Base-by-base conservation (phyloP, 225 moss, liverwort and hornwort species). In the Asterella californica region DNA sequence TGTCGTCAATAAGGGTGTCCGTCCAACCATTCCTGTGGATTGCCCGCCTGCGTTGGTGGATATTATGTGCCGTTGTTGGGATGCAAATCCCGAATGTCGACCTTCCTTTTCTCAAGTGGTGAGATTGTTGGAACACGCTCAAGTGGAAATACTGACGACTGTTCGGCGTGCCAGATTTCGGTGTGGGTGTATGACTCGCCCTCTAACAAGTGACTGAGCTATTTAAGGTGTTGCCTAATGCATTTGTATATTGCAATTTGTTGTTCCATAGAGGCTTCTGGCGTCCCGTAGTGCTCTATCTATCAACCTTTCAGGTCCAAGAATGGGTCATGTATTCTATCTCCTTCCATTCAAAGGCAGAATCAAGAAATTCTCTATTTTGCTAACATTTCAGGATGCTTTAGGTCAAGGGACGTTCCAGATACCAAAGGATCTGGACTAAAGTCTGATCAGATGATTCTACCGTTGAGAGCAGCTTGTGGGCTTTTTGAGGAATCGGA, bases 51-150 rank as follows among this genome's bases (percentile, higher is more conserved):
- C 90, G 32, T 89, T 99, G 79, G 89, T 89, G 70, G 99, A 99
- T 32, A 99, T 99, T 60, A 99, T 99, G 99, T 88, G 90, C 72
- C 91, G 99, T 46, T 99, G 99, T 83, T 99, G 99, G 99, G 99
- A 99, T 85, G 90, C 92, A 2, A 95, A 90, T 85, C 90, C 95
- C 49, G 99, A 99, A 74, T 81, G 90, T 53, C 92, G 99, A 48
- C 99, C 99, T 76, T 88, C 86, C 79, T 99, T 93, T 85, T 86
- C 88, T 27, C 95, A 93, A 82, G 90, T 99, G 74, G 99, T 99
- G 74, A 90, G 87, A 82, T 88, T 99, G 93, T 80, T 99, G 88
- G 93, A 99, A 87, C 88, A 92, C 83, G 99, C 99, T 0, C 95
- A 99, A 80, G 91, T 91, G 74, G 99, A 99, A 64, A 89, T 99